Evolutionary conservation across 306 rosid genomes (phyloP), one percentile per base, ranked within the genome.

Genomic region (Cicer bijugum): DNA sequence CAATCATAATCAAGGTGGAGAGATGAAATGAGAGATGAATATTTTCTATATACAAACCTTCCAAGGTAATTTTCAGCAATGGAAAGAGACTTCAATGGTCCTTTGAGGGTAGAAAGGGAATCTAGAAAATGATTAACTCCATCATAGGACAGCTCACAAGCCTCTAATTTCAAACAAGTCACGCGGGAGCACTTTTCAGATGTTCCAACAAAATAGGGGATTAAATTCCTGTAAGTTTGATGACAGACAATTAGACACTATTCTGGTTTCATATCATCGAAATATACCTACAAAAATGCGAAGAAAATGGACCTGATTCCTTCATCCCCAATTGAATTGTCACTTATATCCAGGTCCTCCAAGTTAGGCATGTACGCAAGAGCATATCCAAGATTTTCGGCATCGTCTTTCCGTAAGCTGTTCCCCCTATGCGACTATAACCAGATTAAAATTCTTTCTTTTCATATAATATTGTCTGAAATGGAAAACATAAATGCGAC

Each of bases 341-440:
- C 99, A 77, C 99, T 84, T 80, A 91, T 72, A 85, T 94, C 99
- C 86, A 94, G 89, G 75, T 81, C 85, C 91, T 88, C 95, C 95
- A 94, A 83, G 75, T 82, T 84, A 52, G 97, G 95, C 82, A 84
- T 74, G 77, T 75, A 80, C 61, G 78, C 72, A 23, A 94, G 78
- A 77, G 92, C 93, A 86, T 81, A 82, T 77, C 87, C 81, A 76
- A 87, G 96, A 76, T 70, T 82, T 77, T 83, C 81, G 4, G 38
- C 84, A 69, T 94, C 97, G 28, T 83, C 87, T 85, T 84, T 83
- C 71, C 38, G 58, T 64, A 91, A 86, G 86, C 79, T 81, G 80
- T 85, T 89, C 44, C 84, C 97, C 90, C 96, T 94, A 69, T 12
- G 74, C 63, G 55, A 28, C 69, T 14, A 81, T 45, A 81, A 81